A percentile compares a stretch with the other conserved stretches of the same genome.
These are phyloP conservation scores for Fusarium haematococcum DNA, from an alignment of 2,329 filamentous ascomycete species.

Conservation along the genomic window DNA sequence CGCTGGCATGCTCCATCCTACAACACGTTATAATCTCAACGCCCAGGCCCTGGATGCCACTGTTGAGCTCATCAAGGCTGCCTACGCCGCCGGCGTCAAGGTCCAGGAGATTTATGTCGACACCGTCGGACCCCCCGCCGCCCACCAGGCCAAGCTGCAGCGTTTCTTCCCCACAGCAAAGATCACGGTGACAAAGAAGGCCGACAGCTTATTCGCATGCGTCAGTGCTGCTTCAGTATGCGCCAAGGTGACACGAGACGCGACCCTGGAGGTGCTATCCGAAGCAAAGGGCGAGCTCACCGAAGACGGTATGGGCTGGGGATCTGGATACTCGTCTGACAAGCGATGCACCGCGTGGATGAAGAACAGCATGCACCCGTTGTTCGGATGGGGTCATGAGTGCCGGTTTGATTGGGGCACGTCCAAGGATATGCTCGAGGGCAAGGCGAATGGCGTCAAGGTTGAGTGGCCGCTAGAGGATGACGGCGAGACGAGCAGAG, in stretches of 20 bases:
- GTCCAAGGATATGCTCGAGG: constrained; percentile 90
- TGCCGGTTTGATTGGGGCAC: constrained; percentile 97
- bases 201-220: constrained; percentile 90
- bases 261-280: constrained; percentile 85
- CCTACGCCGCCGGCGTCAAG: constrained; percentile 83
- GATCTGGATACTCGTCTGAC: constrained; percentile 94
- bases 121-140: constrained; percentile 85
- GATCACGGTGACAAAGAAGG: constrained; percentile 88
- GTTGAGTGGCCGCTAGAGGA: constrained; percentile 88
- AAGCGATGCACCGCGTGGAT: constrained; percentile 84
- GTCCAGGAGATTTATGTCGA: constrained; percentile 93
- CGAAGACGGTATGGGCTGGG: constrained; percentile 73
- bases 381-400: constrained; percentile 96
- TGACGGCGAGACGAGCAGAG: constrained; percentile 72
- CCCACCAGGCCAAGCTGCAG: constrained; percentile 88
- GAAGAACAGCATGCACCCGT: constrained; percentile 85
- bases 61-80: constrained; percentile 80
- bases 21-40: constrained; percentile 85
- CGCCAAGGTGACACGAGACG: constrained; percentile 95
- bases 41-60: constrained; percentile 96
- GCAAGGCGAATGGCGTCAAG: constrained; percentile 73
- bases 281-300: constrained; percentile 53
- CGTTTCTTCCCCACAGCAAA: constrained; percentile 82
- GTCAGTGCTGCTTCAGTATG: constrained; percentile 95
- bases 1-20: constrained; percentile 78